phyloP scores from a whole-genome alignment of 495 filamentous ascomycete species.

The Astrothelium subdiscretum region DNA sequence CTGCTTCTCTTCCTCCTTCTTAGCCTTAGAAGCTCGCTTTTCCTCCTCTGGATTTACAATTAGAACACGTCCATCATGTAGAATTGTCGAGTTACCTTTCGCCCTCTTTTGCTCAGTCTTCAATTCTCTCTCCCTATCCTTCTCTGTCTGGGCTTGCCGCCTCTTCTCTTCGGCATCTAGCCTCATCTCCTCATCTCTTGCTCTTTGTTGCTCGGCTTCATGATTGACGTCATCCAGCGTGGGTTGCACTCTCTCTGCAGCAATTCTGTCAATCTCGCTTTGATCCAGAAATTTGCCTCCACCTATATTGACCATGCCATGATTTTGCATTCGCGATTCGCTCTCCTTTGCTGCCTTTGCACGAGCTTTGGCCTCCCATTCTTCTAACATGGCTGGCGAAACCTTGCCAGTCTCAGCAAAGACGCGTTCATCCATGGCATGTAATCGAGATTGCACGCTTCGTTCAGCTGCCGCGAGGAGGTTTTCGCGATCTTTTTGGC shows the following conservation, averaged over 20 bases:
- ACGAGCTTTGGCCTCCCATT: slow-evolving; percentile 69
- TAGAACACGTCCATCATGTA: not conserved
- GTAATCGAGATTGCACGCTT: slow-evolving; percentile 68
- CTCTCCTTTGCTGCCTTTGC: slow-evolving; percentile 54
- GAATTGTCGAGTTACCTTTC: slow-evolving; percentile 32
- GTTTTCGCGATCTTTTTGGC: slow-evolving; percentile 57
- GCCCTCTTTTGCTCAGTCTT: slow-evolving; percentile 38
- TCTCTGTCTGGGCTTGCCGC: slow-evolving; percentile 33
- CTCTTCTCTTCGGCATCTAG: slow-evolving; percentile 43
- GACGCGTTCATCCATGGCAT: slow-evolving; percentile 67
- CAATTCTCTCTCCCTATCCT: slow-evolving; percentile 45
- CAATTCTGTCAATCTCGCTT: slow-evolving; percentile 69
- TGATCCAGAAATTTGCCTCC: slow-evolving; percentile 68
- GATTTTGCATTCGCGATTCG: slow-evolving; percentile 41
- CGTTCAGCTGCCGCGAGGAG: slow-evolving; percentile 70
- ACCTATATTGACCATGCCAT: slow-evolving; percentile 66
- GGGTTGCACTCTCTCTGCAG: slow-evolving; percentile 69
- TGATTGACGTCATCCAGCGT: slow-evolving; percentile 82
- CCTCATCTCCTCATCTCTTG: slow-evolving; percentile 44
- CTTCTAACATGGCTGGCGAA: slow-evolving; percentile 52
- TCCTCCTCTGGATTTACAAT: slow-evolving; percentile 11
- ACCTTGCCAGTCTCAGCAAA: slow-evolving; percentile 66
- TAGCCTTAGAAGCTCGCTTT: slow-evolving; percentile 8
- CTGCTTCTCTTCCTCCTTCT: slow-evolving; percentile 18
- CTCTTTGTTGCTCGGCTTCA: slow-evolving; percentile 55